These are phyloP conservation scores for Bruguiera parviflora DNA, from an alignment of 345 rosid species.

Conservation along the genomic window DNA sequence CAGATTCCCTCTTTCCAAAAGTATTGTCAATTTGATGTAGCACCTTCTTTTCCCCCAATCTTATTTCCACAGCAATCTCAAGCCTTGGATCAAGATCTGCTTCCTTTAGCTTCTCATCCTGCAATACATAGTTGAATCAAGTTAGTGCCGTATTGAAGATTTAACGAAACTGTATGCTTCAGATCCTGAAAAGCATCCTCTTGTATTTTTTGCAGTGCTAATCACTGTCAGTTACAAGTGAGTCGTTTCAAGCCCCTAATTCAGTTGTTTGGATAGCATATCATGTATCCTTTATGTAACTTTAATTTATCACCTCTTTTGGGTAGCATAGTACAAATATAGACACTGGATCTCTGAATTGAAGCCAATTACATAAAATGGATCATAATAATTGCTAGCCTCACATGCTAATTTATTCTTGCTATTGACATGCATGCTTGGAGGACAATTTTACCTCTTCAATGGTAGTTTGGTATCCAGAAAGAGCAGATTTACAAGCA, in stretches of 20 bases:
- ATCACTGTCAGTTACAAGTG: background rate
- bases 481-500: constrained; percentile 84
- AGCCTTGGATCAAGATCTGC: constrained; percentile 43
- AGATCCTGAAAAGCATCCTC: background rate
- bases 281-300: background rate
- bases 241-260: background rate
- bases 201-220: background rate
- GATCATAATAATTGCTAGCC: background rate
- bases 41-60: constrained; percentile 80
- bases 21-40: constrained; percentile 66
- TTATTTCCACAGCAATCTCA: constrained; percentile 59
- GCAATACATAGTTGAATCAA: constrained; percentile 8
- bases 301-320: background rate
- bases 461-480: constrained; percentile 60
- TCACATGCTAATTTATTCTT: background rate
- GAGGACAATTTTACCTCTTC: constrained; percentile 58
- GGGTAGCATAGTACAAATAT: background rate
- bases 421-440: background rate
- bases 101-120: constrained; percentile 70
- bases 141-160: constrained; percentile 1
- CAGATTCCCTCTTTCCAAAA: constrained; percentile 63
- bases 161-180: background rate
- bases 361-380: background rate
- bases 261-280: background rate
- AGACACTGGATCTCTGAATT: background rate